Percentiles rank a stretch among this genome's conserved stretches.
Conservation (phyloP, 257 asterid genomes). For the Solanum corneliomulleri region DNA sequence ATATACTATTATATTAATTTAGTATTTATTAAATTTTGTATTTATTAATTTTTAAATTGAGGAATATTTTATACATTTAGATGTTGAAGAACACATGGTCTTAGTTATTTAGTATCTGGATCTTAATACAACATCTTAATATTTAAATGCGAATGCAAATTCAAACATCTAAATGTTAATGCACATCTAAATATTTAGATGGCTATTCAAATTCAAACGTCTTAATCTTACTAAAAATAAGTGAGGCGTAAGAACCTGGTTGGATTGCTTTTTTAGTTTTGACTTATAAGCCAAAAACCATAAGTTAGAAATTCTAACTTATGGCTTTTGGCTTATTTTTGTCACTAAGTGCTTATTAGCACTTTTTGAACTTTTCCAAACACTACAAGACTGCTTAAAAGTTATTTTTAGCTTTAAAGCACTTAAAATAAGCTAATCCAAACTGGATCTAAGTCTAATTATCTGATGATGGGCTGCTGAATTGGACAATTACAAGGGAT, state of each 20-base stretch:
- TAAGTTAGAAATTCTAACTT: too few species aligned
- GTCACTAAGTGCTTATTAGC: background rate
- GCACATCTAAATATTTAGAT: background rate
- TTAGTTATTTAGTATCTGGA: background rate
- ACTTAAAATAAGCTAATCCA: background rate
- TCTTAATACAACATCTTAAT: background rate
- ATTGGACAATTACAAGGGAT: background rate
- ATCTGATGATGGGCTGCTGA: background rate
- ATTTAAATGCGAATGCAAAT: background rate
- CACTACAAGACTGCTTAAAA: background rate
- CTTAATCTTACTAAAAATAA: background rate
- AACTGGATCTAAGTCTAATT: background rate
- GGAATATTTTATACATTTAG: background rate
- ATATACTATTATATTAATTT: background rate
- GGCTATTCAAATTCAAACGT: background rate
- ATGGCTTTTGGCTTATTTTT: too few species aligned
- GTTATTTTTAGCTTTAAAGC: background rate
- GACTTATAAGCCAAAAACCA: background rate
- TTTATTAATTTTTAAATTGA: background rate
- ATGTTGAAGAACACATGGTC: background rate
- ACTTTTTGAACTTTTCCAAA: background rate
- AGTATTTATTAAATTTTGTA: too few species aligned
- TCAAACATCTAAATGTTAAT: background rate
- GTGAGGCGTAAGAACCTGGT: background rate
- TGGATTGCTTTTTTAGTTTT: background rate